phyloP scores from a whole-genome alignment of 2,329 filamentous ascomycete species.

The Coniochaeta sp. region DNA sequence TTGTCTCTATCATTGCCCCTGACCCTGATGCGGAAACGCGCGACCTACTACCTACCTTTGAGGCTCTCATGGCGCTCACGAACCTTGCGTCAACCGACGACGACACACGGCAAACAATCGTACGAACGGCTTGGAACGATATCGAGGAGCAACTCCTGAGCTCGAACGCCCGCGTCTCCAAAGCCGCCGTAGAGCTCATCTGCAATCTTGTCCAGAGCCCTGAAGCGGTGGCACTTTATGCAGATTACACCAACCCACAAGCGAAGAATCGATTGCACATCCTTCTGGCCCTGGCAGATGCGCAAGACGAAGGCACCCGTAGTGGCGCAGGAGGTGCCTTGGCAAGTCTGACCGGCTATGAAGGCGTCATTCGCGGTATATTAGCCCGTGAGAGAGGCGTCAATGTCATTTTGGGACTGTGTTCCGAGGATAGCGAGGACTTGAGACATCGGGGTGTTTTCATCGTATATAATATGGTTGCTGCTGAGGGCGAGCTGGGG shows the following conservation, averaged over 20 bases:
- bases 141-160: slow-evolving; percentile 80
- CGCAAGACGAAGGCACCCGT: slow-evolving; percentile 71
- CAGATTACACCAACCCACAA: slow-evolving; percentile 51
- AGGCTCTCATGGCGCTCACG: slow-evolving; percentile 83
- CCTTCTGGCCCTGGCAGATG: slow-evolving; percentile 78
- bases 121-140: slow-evolving; percentile 64
- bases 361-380: slow-evolving; percentile 64
- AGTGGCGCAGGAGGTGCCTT: slow-evolving; percentile 82
- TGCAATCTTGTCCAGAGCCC: slow-evolving; percentile 79
- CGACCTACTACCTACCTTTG: slow-evolving; percentile 83
- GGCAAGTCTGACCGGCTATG: slow-evolving; percentile 74
- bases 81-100: slow-evolving; percentile 81
- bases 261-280: slow-evolving; percentile 73
- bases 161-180: slow-evolving; percentile 66
- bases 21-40: slow-evolving; percentile 55
- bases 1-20: slow-evolving; percentile 65
- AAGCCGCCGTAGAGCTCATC: slow-evolving; percentile 79
- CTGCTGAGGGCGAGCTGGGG: slow-evolving; percentile 58
- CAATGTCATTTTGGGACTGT: slow-evolving; percentile 72
- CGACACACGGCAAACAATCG: slow-evolving; percentile 58
- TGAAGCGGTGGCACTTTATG: slow-evolving; percentile 61
- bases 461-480: slow-evolving; percentile 64
- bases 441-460: slow-evolving; percentile 68
- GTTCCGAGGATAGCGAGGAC: slow-evolving; percentile 63
- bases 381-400: slow-evolving; percentile 65